Base-by-base conservation (phyloP, 345 rosid species). In the Luvunga scandens region DNA sequence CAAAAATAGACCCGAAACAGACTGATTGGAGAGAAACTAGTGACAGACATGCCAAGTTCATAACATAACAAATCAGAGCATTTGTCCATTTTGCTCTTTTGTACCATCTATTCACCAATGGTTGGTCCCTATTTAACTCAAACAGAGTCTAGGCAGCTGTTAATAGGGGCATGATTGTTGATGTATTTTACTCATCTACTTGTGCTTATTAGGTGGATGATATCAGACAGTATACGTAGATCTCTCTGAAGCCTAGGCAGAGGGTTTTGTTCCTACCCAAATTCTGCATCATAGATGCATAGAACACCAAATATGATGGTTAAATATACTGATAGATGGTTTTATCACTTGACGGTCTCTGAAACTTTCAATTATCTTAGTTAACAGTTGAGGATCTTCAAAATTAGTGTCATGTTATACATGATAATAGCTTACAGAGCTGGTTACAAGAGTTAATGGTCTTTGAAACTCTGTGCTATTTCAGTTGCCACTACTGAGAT, bases 401-500 rank as follows among this genome's bases (percentile, higher is more conserved):
- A 28, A 38, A 38, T 42, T 28, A 42, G 68, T 42, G 56, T 42
- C 18, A 62, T 60, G 55, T 42, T 62, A 42, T 27, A 42, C 38
- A 38, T 28, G 39, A 61, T 27, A 42, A 61, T 36, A 21, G 5
- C 25, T 24, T 65, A 60, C 33, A 55, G 2, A 34, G 65, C 34
- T 66, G 25, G 66, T 36, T 66, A 18, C 28, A 9, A 34, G 55
- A 72, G 21, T 13, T 76, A 67, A 56, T 34, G 68, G 39, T 53
- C 61, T 66, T 55, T 48, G 27, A 27, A 78, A 72, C 33, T 71
- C 64, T 65, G 12, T 57, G 39, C 73, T 78, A 66, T 88, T 83
- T 76, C 86, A 95, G 99, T 77, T 95, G 84, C 99, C 98, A 27
- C 78, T 95, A 34, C 81, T 95, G 79, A 80, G 98, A 88, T 95